Evolutionary conservation across 306 rosid genomes (phyloP), one percentile per base, ranked within the genome.

Genomic region (Comarum palustre): DNA sequence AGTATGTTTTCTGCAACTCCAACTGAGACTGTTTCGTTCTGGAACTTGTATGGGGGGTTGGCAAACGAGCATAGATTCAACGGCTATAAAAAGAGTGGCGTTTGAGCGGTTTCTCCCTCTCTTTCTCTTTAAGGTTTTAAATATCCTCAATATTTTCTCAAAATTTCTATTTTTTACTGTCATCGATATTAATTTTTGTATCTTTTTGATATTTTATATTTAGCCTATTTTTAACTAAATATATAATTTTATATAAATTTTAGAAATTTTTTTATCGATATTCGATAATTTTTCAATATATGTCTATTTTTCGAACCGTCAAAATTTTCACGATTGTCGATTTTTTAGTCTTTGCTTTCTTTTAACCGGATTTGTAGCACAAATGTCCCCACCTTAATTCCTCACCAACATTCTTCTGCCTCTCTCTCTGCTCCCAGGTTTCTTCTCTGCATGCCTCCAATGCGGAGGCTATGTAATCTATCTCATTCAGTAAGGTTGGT

Each of bases 21-120:
- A 47, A 47, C 5, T 47, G 52, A 47, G 0, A 5, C 17, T 47
- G 54, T 48, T 52, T n/a, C 8, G 0, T 51, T 20, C 22, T n/a
- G 2, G 9, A 8, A 0, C 13, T 10, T 8, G 9, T 41, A 34
- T 46, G 16, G 48, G 48, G 51, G 54, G 22, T 48, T 48, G 22
- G 22, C 10, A 52, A 52, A 50, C 27, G 52, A 54, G 69, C 65
- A 3, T 10, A 32, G 17, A 15, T 73, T 58, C 75, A 32, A 75
- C 72, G 80, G 77, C 76, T 76, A 73, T 38, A 3, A 38, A 9
- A 63, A 63, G 52, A 17, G 15, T 39, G 25, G 39, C 32, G 27
- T 54, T 66, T 63, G 75, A 80, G 50, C 45, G 77, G 78, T 77
- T 81, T 77, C 88, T 80, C 86, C 22, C 73, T 70, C 81, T 45